Base-by-base conservation (phyloP, 192 early-diverging fungal species). In the Podila epigama region DNA sequence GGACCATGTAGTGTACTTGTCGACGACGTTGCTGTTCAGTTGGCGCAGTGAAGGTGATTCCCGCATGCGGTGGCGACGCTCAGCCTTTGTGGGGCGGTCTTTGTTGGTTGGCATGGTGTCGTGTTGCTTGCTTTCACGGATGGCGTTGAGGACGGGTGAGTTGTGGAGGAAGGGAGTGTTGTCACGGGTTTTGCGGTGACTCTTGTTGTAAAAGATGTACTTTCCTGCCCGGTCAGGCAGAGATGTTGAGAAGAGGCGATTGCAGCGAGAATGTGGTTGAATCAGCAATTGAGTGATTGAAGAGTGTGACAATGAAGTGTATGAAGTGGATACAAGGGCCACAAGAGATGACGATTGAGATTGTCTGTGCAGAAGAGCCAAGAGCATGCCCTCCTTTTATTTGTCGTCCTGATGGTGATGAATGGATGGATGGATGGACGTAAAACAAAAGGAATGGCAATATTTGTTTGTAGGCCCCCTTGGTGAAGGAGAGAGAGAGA, bases 1-100 rank as follows among this genome's bases (percentile, higher is more conserved):
- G 3, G 73, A 52, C 71, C 71, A 75, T 27, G 59, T 51, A 7
- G 71, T 67, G 34, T 75, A 75, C 48, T 75, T 75, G 54, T 75
- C 71, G 0, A 67, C 60, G 33, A n/a, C 31, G 5, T 59, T 60
- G 11, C 53, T 68, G 18, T 34, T 53, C 27, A 58, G 29, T 31
- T 52, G 64, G 25, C 61, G 40, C 6, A 68, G 52, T 8, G 65
- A 44, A 0, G 70, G 44, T 2, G 71, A 58, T 25, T 68, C 65
- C 28, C 44, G 42, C 8, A 62, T 62, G 20, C 65, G 44, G 4
- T 59, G 51, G 42, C 58, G 66, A 27, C 70, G 70, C 51, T 75
- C 71, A 15, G 71, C 59, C 44, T 75, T 75, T 22, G 42, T 75
- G 35, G 65, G 71, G 7, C 71, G 64, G 31, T 75, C 71, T 29